Conservation (phyloP, 345 rosid species). For the Cardamine occulta region DNA sequence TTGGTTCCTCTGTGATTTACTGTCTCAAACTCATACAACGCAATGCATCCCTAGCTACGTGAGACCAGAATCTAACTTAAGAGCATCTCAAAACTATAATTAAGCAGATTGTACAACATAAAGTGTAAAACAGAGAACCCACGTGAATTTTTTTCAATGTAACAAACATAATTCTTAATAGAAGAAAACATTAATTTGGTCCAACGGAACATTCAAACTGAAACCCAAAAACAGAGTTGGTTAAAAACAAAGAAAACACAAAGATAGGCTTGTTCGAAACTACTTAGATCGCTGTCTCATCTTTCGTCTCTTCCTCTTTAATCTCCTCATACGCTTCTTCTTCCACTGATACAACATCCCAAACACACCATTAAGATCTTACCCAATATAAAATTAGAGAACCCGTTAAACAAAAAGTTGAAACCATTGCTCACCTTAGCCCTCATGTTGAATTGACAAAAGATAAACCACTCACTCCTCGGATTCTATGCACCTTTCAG, state of each 20-base stretch:
- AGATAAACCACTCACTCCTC: constrained; percentile 11
- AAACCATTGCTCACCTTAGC: constrained; percentile 62
- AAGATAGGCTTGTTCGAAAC: constrained; percentile 9
- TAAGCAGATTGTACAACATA: neutral
- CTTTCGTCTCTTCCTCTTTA: constrained; percentile 99
- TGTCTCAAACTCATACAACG: neutral
- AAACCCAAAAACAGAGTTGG: constrained; percentile 20
- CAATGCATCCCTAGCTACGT: neutral
- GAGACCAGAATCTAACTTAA: neutral
- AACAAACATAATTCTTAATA: neutral
- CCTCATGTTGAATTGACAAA: constrained; percentile 57
- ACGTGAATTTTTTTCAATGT: neutral
- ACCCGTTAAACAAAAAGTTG: neutral
- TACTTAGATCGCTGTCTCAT: constrained; percentile 99
- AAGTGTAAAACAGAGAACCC: neutral
- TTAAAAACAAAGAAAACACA: constrained; percentile 4
- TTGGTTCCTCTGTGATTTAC: neutral
- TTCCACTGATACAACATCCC: constrained; percentile 66
- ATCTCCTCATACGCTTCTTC: constrained; percentile 99
- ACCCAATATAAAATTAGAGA: neutral
- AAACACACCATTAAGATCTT: constrained; percentile 11
- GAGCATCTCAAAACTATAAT: neutral
- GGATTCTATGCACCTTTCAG: constrained; percentile 32
- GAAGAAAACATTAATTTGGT: constrained; percentile 15
- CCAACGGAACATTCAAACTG: constrained; percentile 23